Evolutionary conservation across 192 early-diverging fungal genomes (phyloP), one percentile per base, ranked within the genome.

Genomic region (Coemansia sp.): DNA sequence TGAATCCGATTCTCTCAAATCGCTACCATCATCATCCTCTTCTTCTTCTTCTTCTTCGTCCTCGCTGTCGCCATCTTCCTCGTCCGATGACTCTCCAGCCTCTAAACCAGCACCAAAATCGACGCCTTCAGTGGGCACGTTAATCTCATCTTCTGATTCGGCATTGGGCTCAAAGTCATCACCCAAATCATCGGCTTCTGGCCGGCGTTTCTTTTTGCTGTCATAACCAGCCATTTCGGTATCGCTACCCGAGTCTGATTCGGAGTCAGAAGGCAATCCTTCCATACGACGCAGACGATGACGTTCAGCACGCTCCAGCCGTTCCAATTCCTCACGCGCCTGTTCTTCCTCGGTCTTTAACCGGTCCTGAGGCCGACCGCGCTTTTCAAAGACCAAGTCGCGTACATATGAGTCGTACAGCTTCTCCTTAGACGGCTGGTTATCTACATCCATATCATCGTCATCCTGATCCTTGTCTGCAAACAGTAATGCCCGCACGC

Each of bases 271-370:
- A 35, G 80, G 68, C 38, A 88, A 56, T 12, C 94, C 93, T 39
- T 92, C 81, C 91, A 94, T 92, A 48, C 93, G 87, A 42, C 86
- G 82, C 74, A 84, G 79, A 18, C 92, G 81, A 28, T 83, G 82
- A 21, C 82, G 70, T 80, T 98, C 96, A 13, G 90, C 82, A 63
- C 87, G 84, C 62, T 95, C 94, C n/a, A 97, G 69, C 50, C 88
- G 83, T 26, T 82, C 83, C 61, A 87, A 87, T 38, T 91, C 92
- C 57, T 94, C 94, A 30, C 85, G 56, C 10, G 91, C 93, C 53
- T 85, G 66, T 74, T 99, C 97, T 55, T 94, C 93, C 64, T 96
- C 95, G 7, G 92, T 93, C 80, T 97, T 96, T 15, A 88, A 63
- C 12, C 97, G 85, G 68, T 99, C 93, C 49, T 91, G 85, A 14